A percentile compares a stretch with the other conserved stretches of the same genome.
phyloP scores from a whole-genome alignment of 1,284 basidiomycete genomes.

The Leccinum ponderosum region DNA sequence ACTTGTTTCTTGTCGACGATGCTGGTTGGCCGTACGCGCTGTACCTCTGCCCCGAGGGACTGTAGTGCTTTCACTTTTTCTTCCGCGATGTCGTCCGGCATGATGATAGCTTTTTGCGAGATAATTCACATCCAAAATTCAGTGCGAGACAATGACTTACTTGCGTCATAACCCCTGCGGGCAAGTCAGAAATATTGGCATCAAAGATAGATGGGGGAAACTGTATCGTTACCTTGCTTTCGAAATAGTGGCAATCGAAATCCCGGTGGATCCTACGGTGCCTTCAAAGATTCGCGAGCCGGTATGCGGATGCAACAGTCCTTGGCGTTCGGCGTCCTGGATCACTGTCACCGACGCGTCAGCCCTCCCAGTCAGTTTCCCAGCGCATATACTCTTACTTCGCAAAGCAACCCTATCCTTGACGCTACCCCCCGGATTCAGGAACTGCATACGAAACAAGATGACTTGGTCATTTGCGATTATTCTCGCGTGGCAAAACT shows the following conservation, averaged over 20 bases:
- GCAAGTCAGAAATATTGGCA: not conserved
- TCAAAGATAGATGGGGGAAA: not conserved
- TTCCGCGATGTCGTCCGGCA: conserved; percentile 91
- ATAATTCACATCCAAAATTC: conserved; percentile 18
- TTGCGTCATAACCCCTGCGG: conserved; percentile 72
- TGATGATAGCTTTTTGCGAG: conserved; percentile 69
- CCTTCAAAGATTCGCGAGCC: conserved; percentile 97
- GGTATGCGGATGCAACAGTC: conserved; percentile 83
- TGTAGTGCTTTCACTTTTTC: conserved; percentile 88
- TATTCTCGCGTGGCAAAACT: not conserved
- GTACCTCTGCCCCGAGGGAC: conserved; percentile 86
- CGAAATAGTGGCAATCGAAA: conserved; percentile 92
- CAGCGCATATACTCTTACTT: conserved; percentile 47
- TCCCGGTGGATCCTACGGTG: conserved; percentile 96
- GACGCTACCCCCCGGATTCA: conserved; percentile 97
- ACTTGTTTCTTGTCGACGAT: conserved; percentile 96
- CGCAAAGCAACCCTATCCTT: conserved; percentile 95
- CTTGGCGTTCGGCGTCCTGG: conserved; percentile 86
- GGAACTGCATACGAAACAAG: conserved; percentile 53
- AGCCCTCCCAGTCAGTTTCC: not conserved
- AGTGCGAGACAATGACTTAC: conserved; percentile 41
- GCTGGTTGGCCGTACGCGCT: conserved; percentile 83
- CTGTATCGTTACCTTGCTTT: conserved; percentile 67
- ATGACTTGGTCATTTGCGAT: not conserved
- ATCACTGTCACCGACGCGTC: conserved; percentile 63